Base-by-base conservation (phyloP, 108 stramenopile species). In the Conticribra guillardii region DNA sequence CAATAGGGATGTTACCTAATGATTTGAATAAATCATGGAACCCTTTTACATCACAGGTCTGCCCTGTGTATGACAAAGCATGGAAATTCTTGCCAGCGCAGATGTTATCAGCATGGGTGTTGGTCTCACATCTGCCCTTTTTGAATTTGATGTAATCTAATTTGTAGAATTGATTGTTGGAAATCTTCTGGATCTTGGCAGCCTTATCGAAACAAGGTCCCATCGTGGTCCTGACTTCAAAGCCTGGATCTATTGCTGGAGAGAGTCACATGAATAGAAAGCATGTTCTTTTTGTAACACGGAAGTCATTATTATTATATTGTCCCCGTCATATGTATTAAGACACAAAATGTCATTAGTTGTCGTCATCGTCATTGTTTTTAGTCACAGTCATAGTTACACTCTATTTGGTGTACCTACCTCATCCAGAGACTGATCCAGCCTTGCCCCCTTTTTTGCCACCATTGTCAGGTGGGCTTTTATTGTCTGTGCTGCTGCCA, bases 31-130 rank as follows among this genome's bases (percentile, higher is more conserved):
- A 2, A 19, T 24, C 60, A 34, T 60, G 60, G 24, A 60, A 60
- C 0, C 60, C 60, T 5, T 26, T 60, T 0, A 60, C 60, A 24
- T 60, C 41, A 34, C 60, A 41, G 8, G 37, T 41, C 11, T 41
- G 37, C 21, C 56, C 56, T 1, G 56, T 57, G 0, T 32, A 29
- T 0, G 2, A 15, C 4, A 34, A 2, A 7, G 21, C n/a, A 3
- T 16, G 0, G 18, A 34, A 57, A 33, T 57, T 57, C 0, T 30
- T 0, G 0, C 33, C 56, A 4, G 32, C 31, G n/a, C 28, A 30
- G 2, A 29, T 32, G 0, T 27, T 57, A 34, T 57, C 56, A 0
- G 56, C 56, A 2, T 29, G 28, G 1, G 8, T 34, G 17, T 57
- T 29, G 3, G 31, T 30, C 4, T 57, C 56, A 41, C 37, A 41